Percentiles rank a stretch among this genome's conserved stretches.
Evolutionary conservation across 805 yeast species (phyloP).

Genomic region (Wickerhamiella azymoides): DNA sequence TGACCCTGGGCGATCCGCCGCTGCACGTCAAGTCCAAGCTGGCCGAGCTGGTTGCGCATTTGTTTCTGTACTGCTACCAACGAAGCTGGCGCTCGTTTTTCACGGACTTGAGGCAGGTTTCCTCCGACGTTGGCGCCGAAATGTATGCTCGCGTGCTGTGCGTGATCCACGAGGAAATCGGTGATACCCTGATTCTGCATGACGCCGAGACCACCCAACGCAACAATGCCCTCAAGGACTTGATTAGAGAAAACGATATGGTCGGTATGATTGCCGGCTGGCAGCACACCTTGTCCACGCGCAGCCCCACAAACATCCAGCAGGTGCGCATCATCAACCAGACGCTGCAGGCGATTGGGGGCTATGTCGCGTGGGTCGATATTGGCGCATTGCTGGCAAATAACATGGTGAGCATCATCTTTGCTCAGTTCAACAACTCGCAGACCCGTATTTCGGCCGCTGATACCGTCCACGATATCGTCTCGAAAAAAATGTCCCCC

Average conservation of each 20-base stretch:
- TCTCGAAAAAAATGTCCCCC: constrained; percentile 68
- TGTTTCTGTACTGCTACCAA: constrained; percentile 38
- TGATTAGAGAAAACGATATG: constrained; percentile 68
- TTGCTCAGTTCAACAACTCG: constrained; percentile 38
- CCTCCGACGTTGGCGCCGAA: constrained; percentile 40
- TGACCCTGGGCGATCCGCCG: constrained; percentile 22
- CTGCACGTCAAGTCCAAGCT: constrained; percentile 40
- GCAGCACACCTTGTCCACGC: constrained; percentile 40
- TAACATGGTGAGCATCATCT: constrained; percentile 38
- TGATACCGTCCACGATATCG: constrained; percentile 45
- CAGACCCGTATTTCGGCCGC: constrained; percentile 43
- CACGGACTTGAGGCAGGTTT: constrained; percentile 33
- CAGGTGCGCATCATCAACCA: constrained; percentile 39
- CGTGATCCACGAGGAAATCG: constrained; percentile 80
- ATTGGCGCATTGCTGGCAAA: constrained; percentile 51
- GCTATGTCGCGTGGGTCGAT: constrained; percentile 88
- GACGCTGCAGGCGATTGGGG: constrained; percentile 56
- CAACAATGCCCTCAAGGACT: constrained; percentile 65
- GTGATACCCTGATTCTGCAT: constrained; percentile 73
- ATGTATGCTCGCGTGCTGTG: constrained; percentile 60
- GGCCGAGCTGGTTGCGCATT: constrained; percentile 39
- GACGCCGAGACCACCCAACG: constrained; percentile 44
- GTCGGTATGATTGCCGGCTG: constrained; percentile 47
- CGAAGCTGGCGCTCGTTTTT: constrained; percentile 38
- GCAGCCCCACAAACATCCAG: constrained; percentile 23